A percentile compares a stretch with the other conserved stretches of the same genome.
Evolutionary conservation across 345 rosid species (phyloP).

Genomic region (Salix arbutifolia): DNA sequence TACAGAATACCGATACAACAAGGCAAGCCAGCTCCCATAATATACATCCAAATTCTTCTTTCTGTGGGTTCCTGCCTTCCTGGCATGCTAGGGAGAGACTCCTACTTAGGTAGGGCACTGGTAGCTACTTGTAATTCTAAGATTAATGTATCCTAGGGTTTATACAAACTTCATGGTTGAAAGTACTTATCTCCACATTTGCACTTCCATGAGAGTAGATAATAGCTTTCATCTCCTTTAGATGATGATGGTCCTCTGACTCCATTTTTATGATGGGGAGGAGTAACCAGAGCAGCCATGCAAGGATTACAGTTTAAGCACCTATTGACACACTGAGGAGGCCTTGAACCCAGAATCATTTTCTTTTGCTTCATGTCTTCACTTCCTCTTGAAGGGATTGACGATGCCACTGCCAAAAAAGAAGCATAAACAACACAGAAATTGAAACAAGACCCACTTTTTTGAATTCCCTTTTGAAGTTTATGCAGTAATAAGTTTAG

Average conservation of each 20-base stretch:
- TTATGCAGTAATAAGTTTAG: too few relatives aligned
- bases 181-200: slow-evolving; percentile 52
- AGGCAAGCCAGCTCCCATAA: neutral
- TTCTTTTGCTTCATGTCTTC: slow-evolving; percentile 18
- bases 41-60: too few relatives aligned
- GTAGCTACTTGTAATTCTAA: neutral
- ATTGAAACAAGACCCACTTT: neutral
- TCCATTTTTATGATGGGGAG: slow-evolving; percentile 16
- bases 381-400: neutral
- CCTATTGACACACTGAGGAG: slow-evolving; percentile 57
- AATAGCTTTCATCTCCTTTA: slow-evolving; percentile 33
- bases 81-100: too few relatives aligned
- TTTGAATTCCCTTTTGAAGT: neutral
- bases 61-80: too few relatives aligned
- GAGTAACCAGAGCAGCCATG: slow-evolving; percentile 47
- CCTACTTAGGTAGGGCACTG: too few relatives aligned
- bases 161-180: slow-evolving; percentile 28
- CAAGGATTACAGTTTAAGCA: slow-evolving; percentile 68
- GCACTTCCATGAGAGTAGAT: slow-evolving; percentile 68
- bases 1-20: neutral
- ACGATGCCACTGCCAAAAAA: slow-evolving; percentile 13
- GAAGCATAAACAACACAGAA: neutral
- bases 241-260: slow-evolving; percentile 3
- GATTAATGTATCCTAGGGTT: neutral
- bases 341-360: slow-evolving; percentile 66